phyloP scores from a whole-genome alignment of 208 protist species.

The Porcisia deanei region DNA sequence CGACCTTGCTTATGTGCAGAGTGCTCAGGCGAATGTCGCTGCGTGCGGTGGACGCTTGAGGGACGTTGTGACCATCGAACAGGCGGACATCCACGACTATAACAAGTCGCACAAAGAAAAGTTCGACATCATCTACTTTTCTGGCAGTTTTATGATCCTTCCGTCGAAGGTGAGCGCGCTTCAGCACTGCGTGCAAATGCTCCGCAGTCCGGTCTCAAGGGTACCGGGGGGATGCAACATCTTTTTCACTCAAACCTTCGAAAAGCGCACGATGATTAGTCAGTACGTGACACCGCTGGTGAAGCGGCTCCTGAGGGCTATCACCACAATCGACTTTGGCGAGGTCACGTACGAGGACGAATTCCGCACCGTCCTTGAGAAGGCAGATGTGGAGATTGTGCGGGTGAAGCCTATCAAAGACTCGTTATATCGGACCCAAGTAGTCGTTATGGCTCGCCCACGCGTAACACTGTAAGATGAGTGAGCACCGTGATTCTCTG shows the following conservation, averaged over 20 bases:
- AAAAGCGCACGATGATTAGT: conserved; percentile 62
- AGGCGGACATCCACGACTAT: conserved; percentile 74
- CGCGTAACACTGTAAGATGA: conserved; percentile 20
- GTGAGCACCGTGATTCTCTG: conserved; percentile 1
- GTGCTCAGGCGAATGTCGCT: conserved; percentile 49
- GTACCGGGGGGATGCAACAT: conserved; percentile 51
- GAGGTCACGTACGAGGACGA: conserved; percentile 82
- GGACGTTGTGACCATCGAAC: conserved; percentile 45
- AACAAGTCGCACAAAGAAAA: conserved; percentile 41
- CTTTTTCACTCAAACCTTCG: conserved; percentile 85
- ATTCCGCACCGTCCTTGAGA: conserved; percentile 49
- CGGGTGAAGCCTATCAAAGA: conserved; percentile 39
- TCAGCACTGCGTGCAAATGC: conserved; percentile 61
- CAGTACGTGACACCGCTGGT: conserved; percentile 53
- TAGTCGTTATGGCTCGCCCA: conserved; percentile 65
- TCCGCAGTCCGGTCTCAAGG: conserved; percentile 47
- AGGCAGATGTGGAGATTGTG: conserved; percentile 60
- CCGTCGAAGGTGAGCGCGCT: conserved; percentile 56
- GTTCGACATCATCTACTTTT: conserved; percentile 84
- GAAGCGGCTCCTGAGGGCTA: conserved; percentile 50
- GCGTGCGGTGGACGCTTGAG: conserved; percentile 37
- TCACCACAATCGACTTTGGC: conserved; percentile 87
- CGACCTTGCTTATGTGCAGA: conserved; percentile 60
- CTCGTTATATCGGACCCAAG: conserved; percentile 56
- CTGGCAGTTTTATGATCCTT: conserved; percentile 83